These are phyloP conservation scores for Ophiosphaerella narmari DNA, from an alignment of 2,329 filamentous ascomycete species.

Conservation along the genomic window DNA sequence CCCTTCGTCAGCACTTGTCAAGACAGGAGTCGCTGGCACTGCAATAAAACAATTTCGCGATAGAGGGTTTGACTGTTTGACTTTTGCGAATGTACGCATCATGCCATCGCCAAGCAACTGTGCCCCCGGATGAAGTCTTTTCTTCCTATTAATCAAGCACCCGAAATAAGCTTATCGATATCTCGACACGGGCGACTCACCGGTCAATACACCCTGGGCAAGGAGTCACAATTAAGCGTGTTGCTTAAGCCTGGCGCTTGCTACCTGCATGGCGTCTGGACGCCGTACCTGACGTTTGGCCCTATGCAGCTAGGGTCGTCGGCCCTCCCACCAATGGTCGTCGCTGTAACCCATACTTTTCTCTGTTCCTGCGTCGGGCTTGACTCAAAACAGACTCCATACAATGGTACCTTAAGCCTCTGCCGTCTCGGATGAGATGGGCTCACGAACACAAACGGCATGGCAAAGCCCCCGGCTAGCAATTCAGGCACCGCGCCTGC, in stretches of 20 bases:
- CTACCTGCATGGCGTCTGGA: slow-evolving; percentile 15
- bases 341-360: not conserved
- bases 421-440: slow-evolving; percentile 27
- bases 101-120: not conserved
- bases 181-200: slow-evolving; percentile 19
- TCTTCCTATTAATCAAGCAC: slow-evolving; percentile 4
- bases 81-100: not conserved
- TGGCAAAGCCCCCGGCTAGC: slow-evolving; percentile 19
- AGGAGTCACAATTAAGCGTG: slow-evolving; percentile 21
- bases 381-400: slow-evolving; percentile 6
- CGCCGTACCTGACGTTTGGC: slow-evolving; percentile 20
- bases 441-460: slow-evolving; percentile 30
- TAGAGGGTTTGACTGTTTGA: not conserved
- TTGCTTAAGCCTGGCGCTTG: slow-evolving; percentile 24
- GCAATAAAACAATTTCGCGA: not conserved
- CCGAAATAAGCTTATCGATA: slow-evolving; percentile 33
- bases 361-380: slow-evolving; percentile 28
- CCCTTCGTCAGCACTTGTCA: not conserved
- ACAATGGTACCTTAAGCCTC: slow-evolving; percentile 15
- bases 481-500: slow-evolving; percentile 33
- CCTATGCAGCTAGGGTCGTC: slow-evolving; percentile 19
- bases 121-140: slow-evolving; percentile 12
- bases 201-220: slow-evolving; percentile 24
- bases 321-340: slow-evolving; percentile 19
- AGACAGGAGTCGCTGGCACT: not conserved